Evolutionary conservation across 1,284 basidiomycete genomes (phyloP), one percentile per base, ranked within the genome.

Genomic region (Naganishia sp.): DNA sequence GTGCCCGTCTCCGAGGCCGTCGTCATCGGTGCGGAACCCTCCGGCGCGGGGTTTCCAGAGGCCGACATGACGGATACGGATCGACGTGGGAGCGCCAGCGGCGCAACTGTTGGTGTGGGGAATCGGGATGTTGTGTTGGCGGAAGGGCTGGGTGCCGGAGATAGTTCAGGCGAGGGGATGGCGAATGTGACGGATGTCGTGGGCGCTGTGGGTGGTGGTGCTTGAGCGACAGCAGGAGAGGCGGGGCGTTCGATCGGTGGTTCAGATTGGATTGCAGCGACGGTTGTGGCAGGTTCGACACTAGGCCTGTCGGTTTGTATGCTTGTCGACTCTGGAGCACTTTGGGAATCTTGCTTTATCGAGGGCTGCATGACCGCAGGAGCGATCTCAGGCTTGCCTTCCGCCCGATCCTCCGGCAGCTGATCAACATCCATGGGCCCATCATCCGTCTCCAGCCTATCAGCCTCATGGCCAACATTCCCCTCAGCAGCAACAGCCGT

Each of bases 41-140:
- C 28, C 6, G 13, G 17, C 32, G 32, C 39, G 5, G 18, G 45
- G 18, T 28, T 13, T 17, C 23, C 56, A 10, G 56, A 31, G 2
- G 46, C 46, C 45, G 45, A 49, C 46, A 41, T 60, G 28, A 60
- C 57, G 31, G 57, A 60, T 49, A 15, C 45, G 17, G 57, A 60
- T 5, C 54, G 54, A 11, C 50, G 50, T 0, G 50, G 25, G 6
- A 23, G 31, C 9, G 28, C 17, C 3, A 32, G 25, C 25, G 25
- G 25, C 4, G 17, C 50, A 10, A 11, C 17, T 7, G 25, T 52
- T 3, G 50, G 28, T n/a, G 18, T 47, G 1, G 45, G 18, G 45
- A n/a, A 15, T n/a, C 18, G 18, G 7, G 45, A 18, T 15, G 45
- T 4, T 17, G 28, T 31, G 17, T 31, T 18, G 11, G 2, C 18